Percentiles rank a stretch among this genome's conserved stretches.
Conservation (phyloP, 495 filamentous ascomycete species). For the Penicillium malachiteum region DNA sequence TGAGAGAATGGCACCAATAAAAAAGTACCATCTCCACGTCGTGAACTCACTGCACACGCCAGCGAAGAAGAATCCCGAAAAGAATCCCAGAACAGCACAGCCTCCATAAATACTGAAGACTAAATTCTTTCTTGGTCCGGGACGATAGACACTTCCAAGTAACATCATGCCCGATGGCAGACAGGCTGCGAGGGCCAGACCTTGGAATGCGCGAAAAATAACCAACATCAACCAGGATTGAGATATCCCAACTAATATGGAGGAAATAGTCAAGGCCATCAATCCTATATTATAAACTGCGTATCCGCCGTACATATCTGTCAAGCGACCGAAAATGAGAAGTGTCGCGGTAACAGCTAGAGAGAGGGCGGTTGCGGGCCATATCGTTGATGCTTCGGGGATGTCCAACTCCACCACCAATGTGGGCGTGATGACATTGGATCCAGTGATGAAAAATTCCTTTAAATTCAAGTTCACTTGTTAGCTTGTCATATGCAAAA, state of each 20-base stretch:
- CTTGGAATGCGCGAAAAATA: constrained; percentile 73
- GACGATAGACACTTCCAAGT: constrained; percentile 76
- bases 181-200: constrained; percentile 75
- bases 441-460: constrained; percentile 84
- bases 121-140: constrained; percentile 81
- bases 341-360: constrained; percentile 73
- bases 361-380: constrained; percentile 79
- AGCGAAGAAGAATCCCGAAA: constrained; percentile 76
- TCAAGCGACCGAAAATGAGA: constrained; percentile 72
- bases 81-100: constrained; percentile 77
- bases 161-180: constrained; percentile 78
- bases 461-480: constrained; percentile 17
- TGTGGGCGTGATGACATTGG: constrained; percentile 76
- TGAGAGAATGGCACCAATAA: constrained; percentile 60
- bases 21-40: constrained; percentile 80
- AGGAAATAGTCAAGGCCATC: constrained; percentile 67
- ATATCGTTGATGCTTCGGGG: constrained; percentile 61
- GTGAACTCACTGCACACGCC: constrained; percentile 65
- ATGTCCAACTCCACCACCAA: constrained; percentile 63
- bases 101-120: constrained; percentile 81
- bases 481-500: no score
- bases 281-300: constrained; percentile 65
- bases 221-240: constrained; percentile 70
- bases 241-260: constrained; percentile 70
- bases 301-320: constrained; percentile 78